A percentile compares a stretch with the other conserved stretches of the same genome.
These are phyloP conservation scores for Mucor ambiguus DNA, from an alignment of 371 early-diverging fungal genomes.

Conservation along the genomic window DNA sequence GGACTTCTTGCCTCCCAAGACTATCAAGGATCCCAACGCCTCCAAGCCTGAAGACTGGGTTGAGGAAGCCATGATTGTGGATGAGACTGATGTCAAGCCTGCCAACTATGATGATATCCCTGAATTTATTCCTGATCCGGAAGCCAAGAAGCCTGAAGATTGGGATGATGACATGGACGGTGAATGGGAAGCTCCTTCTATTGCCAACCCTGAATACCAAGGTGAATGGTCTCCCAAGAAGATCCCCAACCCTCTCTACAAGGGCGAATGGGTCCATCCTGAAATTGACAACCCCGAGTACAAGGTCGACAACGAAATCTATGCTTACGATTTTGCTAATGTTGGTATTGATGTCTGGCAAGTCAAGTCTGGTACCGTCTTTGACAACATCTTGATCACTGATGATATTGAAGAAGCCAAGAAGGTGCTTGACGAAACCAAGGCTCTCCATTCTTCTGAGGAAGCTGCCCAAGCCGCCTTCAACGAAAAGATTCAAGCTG, in stretches of 20 bases:
- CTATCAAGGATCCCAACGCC: constrained; percentile 90
- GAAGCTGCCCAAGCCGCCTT: constrained; percentile 39
- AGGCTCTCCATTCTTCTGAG: constrained; percentile 43
- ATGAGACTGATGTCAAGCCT: constrained; percentile 87
- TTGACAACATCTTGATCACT: constrained; percentile 91
- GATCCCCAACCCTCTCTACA: constrained; percentile 94
- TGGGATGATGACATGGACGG: constrained; percentile 92
- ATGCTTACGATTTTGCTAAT: constrained; percentile 79
- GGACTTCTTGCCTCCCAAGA: constrained; percentile 87
- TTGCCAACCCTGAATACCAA: constrained; percentile 89
- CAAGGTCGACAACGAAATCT: constrained; percentile 83
- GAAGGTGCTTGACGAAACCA: constrained; percentile 65
- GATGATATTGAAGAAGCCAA: constrained; percentile 71
- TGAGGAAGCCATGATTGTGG: constrained; percentile 85
- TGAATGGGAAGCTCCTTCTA: constrained; percentile 88
- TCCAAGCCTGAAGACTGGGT: constrained; percentile 95
- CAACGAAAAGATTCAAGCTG: constrained; percentile 34
- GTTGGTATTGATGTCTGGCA: constrained; percentile 97
- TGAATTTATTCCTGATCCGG: constrained; percentile 81
- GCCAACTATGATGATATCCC: constrained; percentile 87
- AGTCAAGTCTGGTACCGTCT: constrained; percentile 90
- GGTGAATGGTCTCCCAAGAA: constrained; percentile 80
- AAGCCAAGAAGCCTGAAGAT: constrained; percentile 88
- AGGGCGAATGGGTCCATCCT: constrained; percentile 93
- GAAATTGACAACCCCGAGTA: constrained; percentile 92